Evolutionary conservation across 2,329 filamentous ascomycete genomes (phyloP).

Genomic region (Karstenula rhodostoma): DNA sequence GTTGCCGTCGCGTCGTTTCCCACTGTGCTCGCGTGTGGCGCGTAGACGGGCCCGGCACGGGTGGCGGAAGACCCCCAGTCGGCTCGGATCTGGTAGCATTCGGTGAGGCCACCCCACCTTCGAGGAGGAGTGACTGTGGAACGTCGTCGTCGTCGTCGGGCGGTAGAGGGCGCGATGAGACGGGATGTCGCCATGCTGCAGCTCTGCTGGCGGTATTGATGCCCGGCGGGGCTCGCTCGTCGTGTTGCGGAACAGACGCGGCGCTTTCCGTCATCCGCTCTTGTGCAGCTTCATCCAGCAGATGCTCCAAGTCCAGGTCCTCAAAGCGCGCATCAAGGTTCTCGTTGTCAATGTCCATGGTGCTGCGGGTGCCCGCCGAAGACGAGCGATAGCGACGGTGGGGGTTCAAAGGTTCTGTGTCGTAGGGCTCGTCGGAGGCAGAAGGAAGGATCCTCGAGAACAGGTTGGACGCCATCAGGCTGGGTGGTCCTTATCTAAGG

Average conservation of each 20-base stretch:
- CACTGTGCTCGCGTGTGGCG: constrained; percentile 58
- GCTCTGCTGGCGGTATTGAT: constrained; percentile 41
- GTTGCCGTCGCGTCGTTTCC: constrained; percentile 57
- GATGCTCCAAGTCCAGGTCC: constrained; percentile 65
- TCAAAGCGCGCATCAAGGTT: constrained; percentile 60
- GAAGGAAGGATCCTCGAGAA: constrained; percentile 62
- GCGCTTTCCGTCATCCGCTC: constrained; percentile 56
- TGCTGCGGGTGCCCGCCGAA: constrained; percentile 53
- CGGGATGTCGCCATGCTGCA: constrained; percentile 49
- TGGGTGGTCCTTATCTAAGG: constrained; percentile 29
- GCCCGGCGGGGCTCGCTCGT: constrained; percentile 34
- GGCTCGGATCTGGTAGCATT: constrained; percentile 27
- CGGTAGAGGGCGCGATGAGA: constrained; percentile 25
- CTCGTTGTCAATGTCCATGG: constrained; percentile 60
- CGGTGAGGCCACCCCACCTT: constrained; percentile 55
- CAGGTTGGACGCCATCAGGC: constrained; percentile 62
- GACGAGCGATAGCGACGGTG: constrained; percentile 32
- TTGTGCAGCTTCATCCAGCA: constrained; percentile 61
- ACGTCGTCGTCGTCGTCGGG: constrained; percentile 68
- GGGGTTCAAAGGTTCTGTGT: constrained; percentile 47
- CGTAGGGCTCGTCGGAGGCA: constrained; percentile 56
- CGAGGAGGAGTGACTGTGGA: constrained; percentile 68
- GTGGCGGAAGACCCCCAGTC: constrained; percentile 48
- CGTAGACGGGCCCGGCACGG: constrained; percentile 55
- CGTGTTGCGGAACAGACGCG: constrained; percentile 46